These are phyloP conservation scores for Neobulgaria alba DNA, from an alignment of 2,329 filamentous ascomycete genomes.

Conservation along the genomic window DNA sequence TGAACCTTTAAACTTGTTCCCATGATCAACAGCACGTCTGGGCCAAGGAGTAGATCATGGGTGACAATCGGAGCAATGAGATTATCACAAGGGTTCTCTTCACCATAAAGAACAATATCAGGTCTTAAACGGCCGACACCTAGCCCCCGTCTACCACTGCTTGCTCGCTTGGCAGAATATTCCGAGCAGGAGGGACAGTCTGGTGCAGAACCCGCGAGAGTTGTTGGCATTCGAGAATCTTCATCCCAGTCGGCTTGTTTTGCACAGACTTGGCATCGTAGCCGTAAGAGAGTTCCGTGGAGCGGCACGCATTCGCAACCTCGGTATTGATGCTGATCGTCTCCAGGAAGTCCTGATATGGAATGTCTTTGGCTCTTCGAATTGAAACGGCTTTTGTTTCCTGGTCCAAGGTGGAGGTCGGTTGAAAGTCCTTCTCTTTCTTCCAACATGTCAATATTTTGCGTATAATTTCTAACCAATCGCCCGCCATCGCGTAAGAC, in stretches of 20 bases:
- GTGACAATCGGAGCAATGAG: slow-evolving; percentile 60
- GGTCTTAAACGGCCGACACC: slow-evolving; percentile 61
- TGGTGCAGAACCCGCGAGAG: slow-evolving; percentile 55
- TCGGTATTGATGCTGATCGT: slow-evolving; percentile 16
- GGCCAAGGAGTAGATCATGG: slow-evolving; percentile 55
- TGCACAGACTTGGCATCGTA: slow-evolving; percentile 56
- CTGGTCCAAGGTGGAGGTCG: slow-evolving; percentile 51
- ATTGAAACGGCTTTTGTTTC: slow-evolving; percentile 52
- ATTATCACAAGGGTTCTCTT: slow-evolving; percentile 62
- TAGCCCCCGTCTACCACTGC: slow-evolving; percentile 57
- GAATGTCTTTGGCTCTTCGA: slow-evolving; percentile 24
- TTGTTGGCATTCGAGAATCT: slow-evolving; percentile 32
- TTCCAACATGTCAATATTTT: slow-evolving; percentile 69
- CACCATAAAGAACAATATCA: slow-evolving; percentile 67
- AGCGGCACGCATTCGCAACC: slow-evolving; percentile 50
- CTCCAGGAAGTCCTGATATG: slow-evolving; percentile 4
- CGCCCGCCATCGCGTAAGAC: slow-evolving; percentile 58
- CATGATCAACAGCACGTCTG: slow-evolving; percentile 60
- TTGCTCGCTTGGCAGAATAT: slow-evolving; percentile 52
- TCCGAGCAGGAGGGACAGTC: slow-evolving; percentile 57
- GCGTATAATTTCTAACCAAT: slow-evolving; percentile 63
- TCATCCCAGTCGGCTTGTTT: slow-evolving; percentile 53
- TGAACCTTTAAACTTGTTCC: slow-evolving; percentile 65
- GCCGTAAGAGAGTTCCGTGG: slow-evolving; percentile 56
- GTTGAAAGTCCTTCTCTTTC: slow-evolving; percentile 60